Evolutionary conservation across 1,284 basidiomycete genomes (phyloP), one percentile per base, ranked within the genome.

Genomic region (Testicularia cyperi): DNA sequence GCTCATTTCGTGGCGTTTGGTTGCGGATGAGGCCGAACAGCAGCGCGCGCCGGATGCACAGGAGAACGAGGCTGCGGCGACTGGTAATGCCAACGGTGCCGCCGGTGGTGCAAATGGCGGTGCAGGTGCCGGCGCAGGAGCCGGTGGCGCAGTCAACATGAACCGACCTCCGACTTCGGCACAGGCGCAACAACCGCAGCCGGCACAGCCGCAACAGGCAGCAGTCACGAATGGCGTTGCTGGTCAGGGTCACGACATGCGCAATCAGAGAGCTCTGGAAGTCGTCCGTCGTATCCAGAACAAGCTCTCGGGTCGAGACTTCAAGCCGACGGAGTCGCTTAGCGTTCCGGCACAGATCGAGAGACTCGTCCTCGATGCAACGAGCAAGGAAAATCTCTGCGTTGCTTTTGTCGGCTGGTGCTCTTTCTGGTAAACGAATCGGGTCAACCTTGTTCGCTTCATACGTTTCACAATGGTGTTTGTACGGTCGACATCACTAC

Each of bases 1-100:
- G 1, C 69, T 84, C 38, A 82, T 84, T 65, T 79, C 79, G 39
- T 84, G 83, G 83, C 77, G 82, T 58, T 38, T 75, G 33, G 61
- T 75, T 4, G 67, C 71, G 13, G 70, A 68, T 25, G 53, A 57
- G 33, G 39, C 41, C 9, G 49, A 48, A 6, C 57, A 60, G 43
- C 56, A 58, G 21, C 38, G 55, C 3, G 72, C 72, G 10, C 70
- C 71, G 3, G 72, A 74, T 44, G 70, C 71, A 10, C 51, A 44
- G 40, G 73, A 71, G 46, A 67, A 70, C 39, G 71, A 72, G 39
- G 49, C 47, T 6, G 55, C 62, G 16, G 47, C 46, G 2, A 41
- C 56, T 1, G 34, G 21, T 21, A 28, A 25, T 6, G 34, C 44
- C 4, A 43, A 31, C 16, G 56, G 33, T n/a, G 38, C 33, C 24